Evolutionary conservation across 805 yeast species (phyloP).

Genomic region (Brettanomyces naardenensis): DNA sequence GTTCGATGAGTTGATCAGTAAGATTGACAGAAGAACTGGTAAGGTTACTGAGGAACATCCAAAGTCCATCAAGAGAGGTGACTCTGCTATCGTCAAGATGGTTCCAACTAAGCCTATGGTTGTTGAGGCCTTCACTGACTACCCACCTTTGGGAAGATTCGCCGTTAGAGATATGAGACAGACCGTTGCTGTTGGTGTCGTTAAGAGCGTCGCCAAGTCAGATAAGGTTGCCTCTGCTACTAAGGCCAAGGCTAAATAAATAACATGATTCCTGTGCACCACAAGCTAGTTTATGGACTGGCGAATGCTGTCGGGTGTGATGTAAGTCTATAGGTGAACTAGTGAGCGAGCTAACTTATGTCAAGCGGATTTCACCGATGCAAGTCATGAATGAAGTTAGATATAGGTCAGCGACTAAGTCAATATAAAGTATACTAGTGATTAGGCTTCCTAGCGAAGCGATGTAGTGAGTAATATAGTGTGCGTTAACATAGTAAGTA

Average conservation of each 20-base stretch:
- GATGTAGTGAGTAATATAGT: too few species aligned
- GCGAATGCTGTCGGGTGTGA: too few species aligned
- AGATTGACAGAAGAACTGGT: conserved; percentile 92
- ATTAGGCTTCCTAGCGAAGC: too few species aligned
- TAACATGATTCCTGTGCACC: not conserved
- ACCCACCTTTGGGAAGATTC: conserved; percentile 97
- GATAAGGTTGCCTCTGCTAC: conserved; percentile 82
- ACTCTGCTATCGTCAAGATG: conserved; percentile 89
- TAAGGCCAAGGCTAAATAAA: conserved; percentile 1
- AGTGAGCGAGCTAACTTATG: too few species aligned
- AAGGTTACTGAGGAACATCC: conserved; percentile 85
- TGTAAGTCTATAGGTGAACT: too few species aligned
- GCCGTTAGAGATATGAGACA: conserved; percentile 99
- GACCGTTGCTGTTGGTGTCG: conserved; percentile 99
- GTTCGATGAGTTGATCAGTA: conserved; percentile 73
- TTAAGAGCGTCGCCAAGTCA: conserved; percentile 88
- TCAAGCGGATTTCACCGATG: too few species aligned
- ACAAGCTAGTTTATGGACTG: too few species aligned
- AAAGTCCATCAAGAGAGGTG: conserved; percentile 93
- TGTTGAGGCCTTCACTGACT: conserved; percentile 88
- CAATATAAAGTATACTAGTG: too few species aligned
- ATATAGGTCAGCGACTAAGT: too few species aligned
- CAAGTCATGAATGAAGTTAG: too few species aligned
- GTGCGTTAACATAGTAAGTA: too few species aligned
- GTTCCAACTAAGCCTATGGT: conserved; percentile 89